A percentile compares a stretch with the other conserved stretches of the same genome.
Evolutionary conservation across 768 basidiomycete species (phyloP).

Genomic region (Roridomyces roridus): DNA sequence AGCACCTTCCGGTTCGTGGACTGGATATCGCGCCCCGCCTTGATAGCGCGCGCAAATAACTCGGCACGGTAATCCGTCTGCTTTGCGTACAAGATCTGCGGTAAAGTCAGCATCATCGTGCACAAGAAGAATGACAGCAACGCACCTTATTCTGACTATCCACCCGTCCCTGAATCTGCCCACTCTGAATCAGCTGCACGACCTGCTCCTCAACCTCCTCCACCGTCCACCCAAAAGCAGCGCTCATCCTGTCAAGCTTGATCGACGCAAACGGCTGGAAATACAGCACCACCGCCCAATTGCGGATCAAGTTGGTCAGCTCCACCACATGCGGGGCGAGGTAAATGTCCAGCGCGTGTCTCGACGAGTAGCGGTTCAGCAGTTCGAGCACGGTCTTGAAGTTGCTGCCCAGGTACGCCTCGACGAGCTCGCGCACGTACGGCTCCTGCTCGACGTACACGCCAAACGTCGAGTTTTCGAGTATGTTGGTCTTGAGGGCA

Average conservation of each 20-base stretch:
- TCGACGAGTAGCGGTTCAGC: conserved; percentile 75
- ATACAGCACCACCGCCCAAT: conserved; percentile 83
- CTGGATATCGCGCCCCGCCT: conserved; percentile 74
- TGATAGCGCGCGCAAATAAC: conserved; percentile 77
- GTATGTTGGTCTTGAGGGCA: conserved; percentile 67
- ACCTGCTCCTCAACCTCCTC: conserved; percentile 77
- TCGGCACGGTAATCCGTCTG: conserved; percentile 80
- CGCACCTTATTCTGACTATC: conserved; percentile 89
- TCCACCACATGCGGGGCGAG: conserved; percentile 69
- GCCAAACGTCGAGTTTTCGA: conserved; percentile 75
- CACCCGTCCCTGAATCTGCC: conserved; percentile 81
- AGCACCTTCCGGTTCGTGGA: conserved; percentile 77
- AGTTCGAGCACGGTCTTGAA: conserved; percentile 85
- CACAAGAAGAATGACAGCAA: conserved; percentile 5
- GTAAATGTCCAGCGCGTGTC: conserved; percentile 81
- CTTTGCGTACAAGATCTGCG: conserved; percentile 81
- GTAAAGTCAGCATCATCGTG: too few species aligned
- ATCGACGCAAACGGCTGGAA: conserved; percentile 91
- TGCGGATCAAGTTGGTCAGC: conserved; percentile 73
- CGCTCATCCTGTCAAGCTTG: conserved; percentile 81
- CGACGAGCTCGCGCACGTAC: conserved; percentile 85
- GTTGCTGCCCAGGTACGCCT: conserved; percentile 84
- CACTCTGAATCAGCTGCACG: conserved; percentile 77
- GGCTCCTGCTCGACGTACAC: conserved; percentile 86
- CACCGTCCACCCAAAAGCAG: conserved; percentile 83